phyloP scores from a whole-genome alignment of 305 asterid species.

The Fraxinus angustifolia region DNA sequence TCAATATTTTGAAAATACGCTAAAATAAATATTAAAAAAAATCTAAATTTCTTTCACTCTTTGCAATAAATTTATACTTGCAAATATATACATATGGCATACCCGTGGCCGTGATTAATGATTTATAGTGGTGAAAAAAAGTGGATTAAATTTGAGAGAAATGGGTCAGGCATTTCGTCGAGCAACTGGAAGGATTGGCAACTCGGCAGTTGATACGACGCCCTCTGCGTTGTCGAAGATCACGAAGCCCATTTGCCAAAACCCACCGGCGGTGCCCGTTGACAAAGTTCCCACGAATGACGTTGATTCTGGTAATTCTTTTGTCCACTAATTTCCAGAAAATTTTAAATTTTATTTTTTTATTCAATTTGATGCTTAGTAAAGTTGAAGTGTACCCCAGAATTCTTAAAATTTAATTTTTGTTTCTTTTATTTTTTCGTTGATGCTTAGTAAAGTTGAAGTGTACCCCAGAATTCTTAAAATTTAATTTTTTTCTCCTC shows the following conservation, averaged over 20 bases:
- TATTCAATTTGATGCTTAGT: neutral
- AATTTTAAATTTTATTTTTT: neutral
- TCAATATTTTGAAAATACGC: neutral
- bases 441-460: neutral
- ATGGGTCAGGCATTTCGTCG: slow-evolving; percentile 98
- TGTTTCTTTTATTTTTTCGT: neutral
- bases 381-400: neutral
- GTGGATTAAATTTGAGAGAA: slow-evolving; percentile 12
- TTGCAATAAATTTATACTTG: neutral
- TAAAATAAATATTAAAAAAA: no score
- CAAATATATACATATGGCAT: no score
- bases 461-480: neutral
- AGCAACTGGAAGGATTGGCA: slow-evolving; percentile 27
- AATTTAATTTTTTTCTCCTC: neutral
- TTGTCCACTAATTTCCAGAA: neutral
- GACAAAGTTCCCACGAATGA: slow-evolving; percentile 31
- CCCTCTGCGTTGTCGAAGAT: slow-evolving; percentile 21
- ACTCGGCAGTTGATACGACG: slow-evolving; percentile 42
- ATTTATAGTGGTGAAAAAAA: neutral
- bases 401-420: neutral
- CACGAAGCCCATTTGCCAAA: slow-evolving; percentile 42
- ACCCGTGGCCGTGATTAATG: neutral
- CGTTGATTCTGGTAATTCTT: slow-evolving; percentile 10
- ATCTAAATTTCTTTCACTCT: neutral
- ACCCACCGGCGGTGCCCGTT: slow-evolving; percentile 29